Base-by-base conservation (phyloP, 2,329 filamentous ascomycete species). In the Biscogniauxia marginata region DNA sequence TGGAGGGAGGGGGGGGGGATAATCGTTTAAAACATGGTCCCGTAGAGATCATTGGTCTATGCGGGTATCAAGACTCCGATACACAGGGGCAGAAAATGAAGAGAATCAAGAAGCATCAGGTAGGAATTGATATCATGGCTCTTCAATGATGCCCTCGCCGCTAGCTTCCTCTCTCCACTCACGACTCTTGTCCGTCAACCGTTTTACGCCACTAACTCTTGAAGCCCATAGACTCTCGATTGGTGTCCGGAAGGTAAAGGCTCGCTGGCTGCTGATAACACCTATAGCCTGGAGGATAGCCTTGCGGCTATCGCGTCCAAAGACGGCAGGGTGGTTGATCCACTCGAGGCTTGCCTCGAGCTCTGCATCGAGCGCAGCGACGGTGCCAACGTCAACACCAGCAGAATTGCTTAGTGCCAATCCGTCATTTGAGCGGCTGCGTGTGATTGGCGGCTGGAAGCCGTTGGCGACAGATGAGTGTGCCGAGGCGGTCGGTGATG, bases 291-390 rank as follows among this genome's bases (percentile, higher is more conserved):
- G 95, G 21, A 99, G 80, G 2, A 99, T 93, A 4, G 93, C 91
- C 77, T 99, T 99, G 67, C 95, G 87, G 56, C 90, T 95, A 71
- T 99, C 95, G 39, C 95, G 86, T 7, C 90, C 88, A 71, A 99
- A 99, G 2, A 98, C 91, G 1, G 93, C 93, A 1, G 95, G 95
- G 69, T 99, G 95, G 70, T 89, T 92, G 73, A 99, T 98, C 95
- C 95, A 99, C 74, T 99, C 95, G 16, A 99, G 78, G 50, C 90
- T 91, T 30, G 90, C 85, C 71, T 96, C 91, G 30, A 99, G 83
- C 73, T 99, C 95, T 1, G 90, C 85, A 71, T 99, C 95, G 18
- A 99, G 84, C 2, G 95, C 93, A 21, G 85, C 80, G 67, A 98
- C 93, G 0, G 90, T 95, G 34, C 80, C 81, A 5, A 84, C 76